These are phyloP conservation scores for Elsinoe necatrix DNA, from an alignment of 2,329 filamentous ascomycete species.

Conservation along the genomic window DNA sequence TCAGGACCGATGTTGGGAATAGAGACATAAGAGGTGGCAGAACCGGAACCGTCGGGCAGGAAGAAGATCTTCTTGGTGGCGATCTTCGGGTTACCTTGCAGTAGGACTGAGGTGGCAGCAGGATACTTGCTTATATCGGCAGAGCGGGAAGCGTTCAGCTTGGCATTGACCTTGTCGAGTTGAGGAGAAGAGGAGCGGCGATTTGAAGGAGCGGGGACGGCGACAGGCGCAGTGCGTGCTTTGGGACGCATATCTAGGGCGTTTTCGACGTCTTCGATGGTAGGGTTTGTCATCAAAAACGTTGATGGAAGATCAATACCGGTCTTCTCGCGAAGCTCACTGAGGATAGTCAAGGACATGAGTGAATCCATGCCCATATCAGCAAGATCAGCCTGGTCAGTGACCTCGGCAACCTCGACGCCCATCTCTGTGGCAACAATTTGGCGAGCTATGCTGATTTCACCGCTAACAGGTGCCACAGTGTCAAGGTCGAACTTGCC, in stretches of 20 bases:
- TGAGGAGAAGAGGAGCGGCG: constrained; percentile 25
- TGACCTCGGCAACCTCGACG: constrained; percentile 51
- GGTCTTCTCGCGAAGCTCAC: constrained; percentile 44
- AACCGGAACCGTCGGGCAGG: constrained; percentile 46
- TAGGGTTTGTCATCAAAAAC: constrained; percentile 53
- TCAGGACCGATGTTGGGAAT: constrained; percentile 48
- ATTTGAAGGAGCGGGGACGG: constrained; percentile 23
- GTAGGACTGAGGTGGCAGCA: constrained; percentile 47
- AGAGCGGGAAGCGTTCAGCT: constrained; percentile 31
- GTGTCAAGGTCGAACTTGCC: constrained; percentile 34
- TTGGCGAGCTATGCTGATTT: constrained; percentile 40
- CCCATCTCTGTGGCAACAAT: constrained; percentile 53
- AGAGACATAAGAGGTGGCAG: constrained; percentile 59
- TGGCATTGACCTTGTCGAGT: constrained; percentile 43
- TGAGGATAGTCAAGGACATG: constrained; percentile 45
- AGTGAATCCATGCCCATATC: constrained; percentile 50
- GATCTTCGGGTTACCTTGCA: constrained; percentile 49
- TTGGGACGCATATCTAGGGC: constrained; percentile 50
- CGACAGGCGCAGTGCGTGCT: constrained; percentile 24
- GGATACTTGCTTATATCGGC: constrained; percentile 39
- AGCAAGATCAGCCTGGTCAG: constrained; percentile 50
- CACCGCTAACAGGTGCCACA: constrained; percentile 30
- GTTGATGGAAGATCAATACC: constrained; percentile 43
- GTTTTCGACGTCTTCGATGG: constrained; percentile 57
- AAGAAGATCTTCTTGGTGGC: constrained; percentile 49